These are phyloP conservation scores for Biscogniauxia marginata DNA, from an alignment of 2,329 filamentous ascomycete species.

Conservation along the genomic window DNA sequence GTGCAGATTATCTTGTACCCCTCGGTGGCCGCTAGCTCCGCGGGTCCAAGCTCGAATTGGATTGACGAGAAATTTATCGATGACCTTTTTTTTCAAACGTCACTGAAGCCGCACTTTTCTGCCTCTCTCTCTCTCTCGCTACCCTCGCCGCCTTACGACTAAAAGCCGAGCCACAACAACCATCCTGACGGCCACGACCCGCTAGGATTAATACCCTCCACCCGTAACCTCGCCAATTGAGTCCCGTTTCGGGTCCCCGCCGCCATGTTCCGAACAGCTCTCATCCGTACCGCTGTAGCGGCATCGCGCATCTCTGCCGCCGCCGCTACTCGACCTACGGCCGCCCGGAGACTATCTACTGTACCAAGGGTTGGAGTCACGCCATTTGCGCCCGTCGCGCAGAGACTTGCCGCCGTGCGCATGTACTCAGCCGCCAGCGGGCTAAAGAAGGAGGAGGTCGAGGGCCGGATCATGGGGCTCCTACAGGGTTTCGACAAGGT, in stretches of 20 bases:
- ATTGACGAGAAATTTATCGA: constrained; percentile 37
- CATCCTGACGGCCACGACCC: no score
- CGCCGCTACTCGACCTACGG: constrained; percentile 56
- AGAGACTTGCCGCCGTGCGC: constrained; percentile 64
- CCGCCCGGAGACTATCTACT: constrained; percentile 42
- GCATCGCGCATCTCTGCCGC: constrained; percentile 56
- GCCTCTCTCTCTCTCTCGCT: constrained; percentile 5
- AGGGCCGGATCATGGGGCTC: constrained; percentile 88
- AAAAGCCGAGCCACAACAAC: constrained; percentile 11
- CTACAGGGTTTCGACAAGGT: constrained; percentile 98
- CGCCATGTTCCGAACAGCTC: constrained; percentile 85
- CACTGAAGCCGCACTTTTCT: constrained; percentile 13
- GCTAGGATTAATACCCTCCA: neutral
- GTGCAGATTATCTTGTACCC: constrained; percentile 14
- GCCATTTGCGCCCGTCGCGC: constrained; percentile 54
- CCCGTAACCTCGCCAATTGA: constrained; percentile 14
- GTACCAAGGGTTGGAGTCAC: constrained; percentile 46
- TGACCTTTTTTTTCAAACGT: constrained; percentile 17
- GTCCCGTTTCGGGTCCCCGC: constrained; percentile 25
- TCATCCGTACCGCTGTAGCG: constrained; percentile 73
- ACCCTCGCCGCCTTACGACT: constrained; percentile 5
- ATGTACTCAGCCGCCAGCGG: constrained; percentile 83
- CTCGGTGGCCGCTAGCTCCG: constrained; percentile 24
- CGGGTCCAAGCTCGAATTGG: constrained; percentile 23
- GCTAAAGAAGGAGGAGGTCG: constrained; percentile 79